A percentile compares a stretch with the other conserved stretches of the same genome.
phyloP scores from a whole-genome alignment of 371 early-diverging fungal species.

The Apophysomyces variabilis region DNA sequence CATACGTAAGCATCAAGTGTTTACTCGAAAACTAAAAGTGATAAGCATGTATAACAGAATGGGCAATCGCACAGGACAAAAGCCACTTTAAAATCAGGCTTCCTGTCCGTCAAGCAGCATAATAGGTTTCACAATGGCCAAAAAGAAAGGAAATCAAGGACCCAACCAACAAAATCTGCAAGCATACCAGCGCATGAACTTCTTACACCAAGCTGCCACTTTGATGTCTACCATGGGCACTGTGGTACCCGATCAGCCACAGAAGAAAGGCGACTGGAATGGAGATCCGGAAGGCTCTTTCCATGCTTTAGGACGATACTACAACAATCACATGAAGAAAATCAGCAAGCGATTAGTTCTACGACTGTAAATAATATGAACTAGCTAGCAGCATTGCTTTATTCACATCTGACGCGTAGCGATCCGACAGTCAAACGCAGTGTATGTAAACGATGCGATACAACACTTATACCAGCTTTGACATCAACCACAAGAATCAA shows the following conservation, averaged over 20 bases:
- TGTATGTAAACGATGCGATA: constrained; percentile 49
- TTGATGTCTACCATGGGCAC: constrained; percentile 37
- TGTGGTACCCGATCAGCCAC: background rate
- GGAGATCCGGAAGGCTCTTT: constrained; percentile 25
- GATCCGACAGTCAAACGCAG: constrained; percentile 43
- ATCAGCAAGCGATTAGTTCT: constrained; percentile 39
- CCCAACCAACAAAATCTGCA: constrained; percentile 37
- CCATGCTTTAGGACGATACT: constrained; percentile 35
- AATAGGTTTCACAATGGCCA: constrained; percentile 19
- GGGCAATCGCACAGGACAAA: background rate
- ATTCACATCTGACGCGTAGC: constrained; percentile 16
- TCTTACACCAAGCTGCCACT: constrained; percentile 44
- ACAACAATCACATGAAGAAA: constrained; percentile 42
- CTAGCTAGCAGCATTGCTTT: background rate
- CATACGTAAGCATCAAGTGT: too few relatives aligned
- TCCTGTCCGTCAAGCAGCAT: too few relatives aligned
- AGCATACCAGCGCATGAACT: constrained; percentile 42
- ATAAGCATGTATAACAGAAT: too few relatives aligned
- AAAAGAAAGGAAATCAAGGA: constrained; percentile 28
- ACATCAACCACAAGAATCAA: constrained; percentile 32
- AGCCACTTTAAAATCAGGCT: background rate
- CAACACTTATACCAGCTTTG: constrained; percentile 36
- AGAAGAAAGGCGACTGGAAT: constrained; percentile 18
- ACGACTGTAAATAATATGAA: constrained; percentile 33
- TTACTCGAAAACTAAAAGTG: too few relatives aligned